Percentiles rank a stretch among this genome's conserved stretches.
Conservation (phyloP, 1,284 basidiomycete genomes). For the Pyrrhoderma lamaoense region DNA sequence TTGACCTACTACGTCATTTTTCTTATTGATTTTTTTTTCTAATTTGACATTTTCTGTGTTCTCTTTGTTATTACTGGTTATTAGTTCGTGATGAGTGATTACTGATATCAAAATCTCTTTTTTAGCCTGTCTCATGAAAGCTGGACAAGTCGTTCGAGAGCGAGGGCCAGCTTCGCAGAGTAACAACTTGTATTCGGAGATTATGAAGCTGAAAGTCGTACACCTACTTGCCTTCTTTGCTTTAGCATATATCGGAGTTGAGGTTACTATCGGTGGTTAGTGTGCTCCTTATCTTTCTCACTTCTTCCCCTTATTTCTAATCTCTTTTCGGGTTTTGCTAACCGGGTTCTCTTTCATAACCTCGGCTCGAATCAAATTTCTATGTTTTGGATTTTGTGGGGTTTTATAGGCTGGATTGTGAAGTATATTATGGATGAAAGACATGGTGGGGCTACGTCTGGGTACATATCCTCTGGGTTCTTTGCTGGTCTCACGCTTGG, state of each 20-base stretch:
- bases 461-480: constrained; percentile 24
- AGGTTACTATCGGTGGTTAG: constrained; percentile 53
- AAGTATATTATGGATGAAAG: constrained; percentile 24
- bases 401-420: constrained; percentile 24
- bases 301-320: not conserved
- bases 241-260: constrained; percentile 59
- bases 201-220: constrained; percentile 43
- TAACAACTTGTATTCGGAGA: constrained; percentile 37
- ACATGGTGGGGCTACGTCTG: constrained; percentile 22
- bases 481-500: constrained; percentile 21
- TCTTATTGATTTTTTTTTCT: not conserved
- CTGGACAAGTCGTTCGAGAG: constrained; percentile 1
- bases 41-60: no score
- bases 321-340: no score
- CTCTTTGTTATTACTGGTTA: no score
- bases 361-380: not conserved
- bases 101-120: not conserved
- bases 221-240: constrained; percentile 55
- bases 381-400: no score
- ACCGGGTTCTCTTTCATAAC: not conserved
- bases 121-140: not conserved
- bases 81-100: no score
- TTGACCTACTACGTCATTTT: not conserved
- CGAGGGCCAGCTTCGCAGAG: not conserved
- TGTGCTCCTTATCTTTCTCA: not conserved